Evolutionary conservation across 257 asterid species (phyloP), one percentile per base, ranked within the genome.

Genomic region (Solanum chaucha): DNA sequence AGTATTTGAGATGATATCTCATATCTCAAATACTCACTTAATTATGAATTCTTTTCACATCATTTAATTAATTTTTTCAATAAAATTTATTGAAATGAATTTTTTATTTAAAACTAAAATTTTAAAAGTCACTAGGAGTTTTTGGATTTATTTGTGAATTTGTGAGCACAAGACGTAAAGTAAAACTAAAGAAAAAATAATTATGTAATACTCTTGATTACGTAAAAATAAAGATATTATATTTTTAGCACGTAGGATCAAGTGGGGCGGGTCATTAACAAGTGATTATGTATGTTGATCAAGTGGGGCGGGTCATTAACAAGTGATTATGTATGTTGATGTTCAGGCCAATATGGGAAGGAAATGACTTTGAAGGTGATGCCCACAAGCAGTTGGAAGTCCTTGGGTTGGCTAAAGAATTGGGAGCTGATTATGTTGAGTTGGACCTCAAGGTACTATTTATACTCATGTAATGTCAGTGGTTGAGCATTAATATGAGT

Each of bases 351-450:
- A 86, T 75, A 41, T 88, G 91, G 90, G 91, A 88, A 86, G 92
- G 87, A 75, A 90, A 88, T 78, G 84, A 83, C 83, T 86, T 59
- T 86, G 87, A 86, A 48, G 88, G 86, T 14, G 82, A 88, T 82
- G 92, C 87, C 32, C 87, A 87, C 85, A 88, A 86, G 75, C 87
- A 64, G 64, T 82, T 92, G n/a, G 85, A 90, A 65, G 71, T 87
- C 59, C 92, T 94, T 87, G 86, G 87, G 88, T 81, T 91, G 88
- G 97, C 97, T 85, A 87, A 85, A 86, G 91, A 94, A 85, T 88
- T 94, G 75, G 95, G 94, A 44, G 95, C 93, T 26, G 95, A 94
- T 88, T 94, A 92, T 87, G 86, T 94, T 32, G 97, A 94, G 34
- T 87, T 92, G 89, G 94, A 94, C 65, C 85, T 90, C 89, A 88